Percentiles rank a stretch among this genome's conserved stretches.
Evolutionary conservation across 176 grass and related monocot genomes (phyloP).

Genomic region (Triticum turgidum): DNA sequence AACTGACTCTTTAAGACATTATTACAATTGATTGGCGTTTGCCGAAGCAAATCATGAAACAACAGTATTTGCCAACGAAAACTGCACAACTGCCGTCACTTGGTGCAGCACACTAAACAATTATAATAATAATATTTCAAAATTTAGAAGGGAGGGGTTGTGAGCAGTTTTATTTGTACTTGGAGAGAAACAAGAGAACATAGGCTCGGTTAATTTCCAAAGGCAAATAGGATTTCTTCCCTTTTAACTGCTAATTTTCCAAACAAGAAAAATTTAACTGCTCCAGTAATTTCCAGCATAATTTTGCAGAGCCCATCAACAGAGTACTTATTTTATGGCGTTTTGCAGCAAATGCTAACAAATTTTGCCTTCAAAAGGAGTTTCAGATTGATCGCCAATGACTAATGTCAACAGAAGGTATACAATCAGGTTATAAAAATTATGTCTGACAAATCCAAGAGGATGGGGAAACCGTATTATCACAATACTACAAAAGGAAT

Average conservation of each 20-base stretch:
- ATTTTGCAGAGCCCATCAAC: not conserved
- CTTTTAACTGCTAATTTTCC: not conserved
- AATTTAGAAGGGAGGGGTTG: not conserved
- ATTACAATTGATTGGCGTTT: not conserved
- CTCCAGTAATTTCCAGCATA: constrained; percentile 1
- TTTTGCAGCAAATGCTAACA: not conserved
- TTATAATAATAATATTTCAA: not conserved
- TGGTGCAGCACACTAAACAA: not conserved
- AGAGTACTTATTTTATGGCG: not conserved
- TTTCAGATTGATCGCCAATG: not conserved
- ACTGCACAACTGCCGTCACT: not conserved
- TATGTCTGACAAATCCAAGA: not conserved
- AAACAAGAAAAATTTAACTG: not conserved
- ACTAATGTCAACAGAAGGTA: not conserved
- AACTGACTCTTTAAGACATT: not conserved
- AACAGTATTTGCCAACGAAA: not conserved
- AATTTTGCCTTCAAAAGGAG: not conserved
- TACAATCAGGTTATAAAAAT: constrained; percentile 1
- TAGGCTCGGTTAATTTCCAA: not conserved
- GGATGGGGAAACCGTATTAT: not conserved
- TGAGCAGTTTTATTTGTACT: not conserved
- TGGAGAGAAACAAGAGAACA: not conserved
- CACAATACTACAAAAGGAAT: not conserved
- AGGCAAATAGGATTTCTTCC: not conserved
- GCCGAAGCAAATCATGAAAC: not conserved